Percentiles rank a stretch among this genome's conserved stretches.
phyloP scores from a whole-genome alignment of 2,329 filamentous ascomycete species.

The Apiospora marii region DNA sequence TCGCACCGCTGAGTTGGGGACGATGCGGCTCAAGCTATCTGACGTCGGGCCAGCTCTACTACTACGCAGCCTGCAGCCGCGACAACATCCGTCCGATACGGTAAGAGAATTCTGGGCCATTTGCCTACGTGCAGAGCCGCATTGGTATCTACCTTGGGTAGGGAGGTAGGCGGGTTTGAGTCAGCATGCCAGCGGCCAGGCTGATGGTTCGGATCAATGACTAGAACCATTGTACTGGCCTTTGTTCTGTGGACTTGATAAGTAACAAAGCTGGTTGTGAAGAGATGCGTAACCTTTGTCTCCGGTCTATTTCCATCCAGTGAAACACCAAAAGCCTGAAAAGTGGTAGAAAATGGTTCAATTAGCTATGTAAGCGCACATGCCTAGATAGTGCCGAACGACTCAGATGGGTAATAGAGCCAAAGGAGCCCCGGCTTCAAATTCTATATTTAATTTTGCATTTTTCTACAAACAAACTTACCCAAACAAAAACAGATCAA shows the following conservation, averaged over 20 bases:
- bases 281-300: neutral
- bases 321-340: no score
- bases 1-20: neutral
- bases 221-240: neutral
- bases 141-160: no score
- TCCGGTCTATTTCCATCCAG: neutral
- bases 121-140: neutral
- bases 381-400: no score
- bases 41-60: neutral
- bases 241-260: neutral
- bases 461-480: neutral
- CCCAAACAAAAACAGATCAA: neutral
- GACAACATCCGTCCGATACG: neutral
- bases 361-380: no score
- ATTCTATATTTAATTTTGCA: no score
- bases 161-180: neutral
- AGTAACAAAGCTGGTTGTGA: neutral
- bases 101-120: neutral
- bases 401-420: no score
- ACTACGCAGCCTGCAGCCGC: neutral
- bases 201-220: neutral
- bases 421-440: no score
- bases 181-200: neutral
- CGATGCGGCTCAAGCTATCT: neutral
- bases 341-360: no score